Evolutionary conservation across 495 filamentous ascomycete species (phyloP).

Genomic region (Chaetomidium leptoderma): DNA sequence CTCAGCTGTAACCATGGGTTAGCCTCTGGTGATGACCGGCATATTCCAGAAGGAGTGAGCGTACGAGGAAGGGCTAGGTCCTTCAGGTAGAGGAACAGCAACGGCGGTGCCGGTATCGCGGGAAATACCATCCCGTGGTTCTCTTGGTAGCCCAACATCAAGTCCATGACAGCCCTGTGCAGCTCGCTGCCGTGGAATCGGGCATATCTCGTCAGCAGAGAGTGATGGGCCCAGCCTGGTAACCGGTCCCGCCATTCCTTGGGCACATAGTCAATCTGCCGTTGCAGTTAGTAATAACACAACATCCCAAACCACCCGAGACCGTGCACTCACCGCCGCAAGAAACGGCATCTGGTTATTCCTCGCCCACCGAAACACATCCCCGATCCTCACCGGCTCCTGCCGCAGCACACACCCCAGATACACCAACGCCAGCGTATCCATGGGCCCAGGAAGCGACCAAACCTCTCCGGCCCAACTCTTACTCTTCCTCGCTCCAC

Average conservation of each 20-base stretch:
- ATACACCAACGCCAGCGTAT: conserved; percentile 45
- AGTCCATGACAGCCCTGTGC: conserved; percentile 56
- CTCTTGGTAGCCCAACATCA: conserved; percentile 58
- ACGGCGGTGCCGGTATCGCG: conserved; percentile 59
- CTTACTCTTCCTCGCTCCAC: conserved; percentile 14
- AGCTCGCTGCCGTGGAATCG: conserved; percentile 50
- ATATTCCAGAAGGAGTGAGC: conserved; percentile 17
- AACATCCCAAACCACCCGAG: not conserved
- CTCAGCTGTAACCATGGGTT: conserved; percentile 40
- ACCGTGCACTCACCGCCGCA: conserved; percentile 31
- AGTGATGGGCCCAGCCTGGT: conserved; percentile 53
- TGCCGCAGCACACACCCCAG: conserved; percentile 42
- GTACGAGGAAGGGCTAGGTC: conserved; percentile 74
- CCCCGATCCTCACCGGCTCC: conserved; percentile 42
- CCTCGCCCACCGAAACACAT: conserved; percentile 44
- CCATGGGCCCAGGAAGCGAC: conserved; percentile 38
- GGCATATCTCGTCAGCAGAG: conserved; percentile 52
- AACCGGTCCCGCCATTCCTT: conserved; percentile 61
- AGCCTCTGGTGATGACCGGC: conserved; percentile 14
- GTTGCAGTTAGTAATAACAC: conserved; percentile 15
- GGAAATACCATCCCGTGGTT: conserved; percentile 71
- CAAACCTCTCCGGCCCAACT: conserved; percentile 34
- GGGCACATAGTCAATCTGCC: conserved; percentile 51
- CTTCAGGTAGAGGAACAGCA: conserved; percentile 66
- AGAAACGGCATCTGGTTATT: conserved; percentile 40